Conservation (phyloP, 148 eudicot genomes). For the Nepenthes mirabilis region DNA sequence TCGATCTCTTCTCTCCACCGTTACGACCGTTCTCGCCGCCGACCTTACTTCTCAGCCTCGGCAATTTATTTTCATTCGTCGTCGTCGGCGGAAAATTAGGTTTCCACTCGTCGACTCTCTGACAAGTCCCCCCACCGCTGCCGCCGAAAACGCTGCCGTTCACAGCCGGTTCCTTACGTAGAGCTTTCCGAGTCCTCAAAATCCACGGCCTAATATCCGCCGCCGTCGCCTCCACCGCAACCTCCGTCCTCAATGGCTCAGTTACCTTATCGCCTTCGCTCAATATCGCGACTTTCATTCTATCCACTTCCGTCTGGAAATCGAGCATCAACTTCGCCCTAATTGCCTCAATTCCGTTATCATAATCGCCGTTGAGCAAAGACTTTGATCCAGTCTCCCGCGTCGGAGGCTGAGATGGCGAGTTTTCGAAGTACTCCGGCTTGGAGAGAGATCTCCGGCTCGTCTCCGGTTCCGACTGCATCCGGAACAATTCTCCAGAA, state of each 20-base stretch:
- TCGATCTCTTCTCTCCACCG: constrained; percentile 11
- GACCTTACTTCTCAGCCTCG: constrained; percentile 8
- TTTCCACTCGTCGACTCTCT: constrained; percentile 9
- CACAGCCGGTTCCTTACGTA: constrained; percentile 15
- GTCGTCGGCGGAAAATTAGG: constrained; percentile 13
- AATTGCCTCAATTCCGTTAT: constrained; percentile 8
- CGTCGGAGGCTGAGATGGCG: neutral
- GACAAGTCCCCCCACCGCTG: constrained; percentile 11
- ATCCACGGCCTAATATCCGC: constrained; percentile 29
- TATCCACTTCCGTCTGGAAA: constrained; percentile 11
- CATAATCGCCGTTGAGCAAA: neutral
- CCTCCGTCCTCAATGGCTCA: constrained; percentile 6
- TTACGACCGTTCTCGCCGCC: neutral
- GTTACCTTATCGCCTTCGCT: constrained; percentile 5
- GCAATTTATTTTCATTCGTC: constrained; percentile 11
- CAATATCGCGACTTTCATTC: constrained; percentile 7
- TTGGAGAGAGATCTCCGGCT: neutral
- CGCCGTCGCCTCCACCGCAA: neutral
- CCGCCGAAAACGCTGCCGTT: constrained; percentile 1
- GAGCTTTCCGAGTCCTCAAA: constrained; percentile 36
- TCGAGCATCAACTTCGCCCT: constrained; percentile 14
- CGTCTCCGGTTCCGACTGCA: neutral
- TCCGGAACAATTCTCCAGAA: neutral
- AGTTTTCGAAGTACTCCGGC: neutral
- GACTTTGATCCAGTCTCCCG: neutral